Evolutionary conservation across 2,329 filamentous ascomycete species (phyloP).

Genomic region (Fusarium coicis): DNA sequence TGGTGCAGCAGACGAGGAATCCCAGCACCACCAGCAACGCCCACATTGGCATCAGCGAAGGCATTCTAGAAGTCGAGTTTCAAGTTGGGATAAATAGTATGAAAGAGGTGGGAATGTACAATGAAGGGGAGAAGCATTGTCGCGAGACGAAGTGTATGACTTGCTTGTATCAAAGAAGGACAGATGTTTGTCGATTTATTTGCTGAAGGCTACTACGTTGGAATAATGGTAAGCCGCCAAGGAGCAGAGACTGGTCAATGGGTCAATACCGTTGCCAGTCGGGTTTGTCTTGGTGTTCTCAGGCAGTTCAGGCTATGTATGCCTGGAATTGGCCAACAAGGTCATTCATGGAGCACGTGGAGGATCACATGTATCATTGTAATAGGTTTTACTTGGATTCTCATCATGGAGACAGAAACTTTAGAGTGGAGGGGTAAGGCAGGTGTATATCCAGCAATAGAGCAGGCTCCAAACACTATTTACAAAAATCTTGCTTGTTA

Average conservation of each 20-base stretch:
- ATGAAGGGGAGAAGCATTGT: conserved; percentile 4
- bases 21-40: conserved; percentile 42
- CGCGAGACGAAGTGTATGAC: not conserved
- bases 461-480: conserved; percentile 18
- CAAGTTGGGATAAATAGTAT: conserved; percentile 11
- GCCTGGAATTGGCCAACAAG: conserved; percentile 12
- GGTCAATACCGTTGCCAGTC: not conserved
- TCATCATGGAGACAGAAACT: conserved; percentile 8
- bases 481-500: not conserved
- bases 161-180: conserved; percentile 13
- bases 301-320: not conserved
- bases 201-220: conserved; percentile 1
- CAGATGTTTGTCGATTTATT: not conserved
- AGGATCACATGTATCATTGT: conserved; percentile 39
- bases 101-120: conserved; percentile 17
- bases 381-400: conserved; percentile 13
- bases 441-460: conserved; percentile 34
- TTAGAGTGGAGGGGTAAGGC: conserved; percentile 21
- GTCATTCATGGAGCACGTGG: conserved; percentile 5
- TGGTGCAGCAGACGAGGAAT: conserved; percentile 62
- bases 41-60: conserved; percentile 48
- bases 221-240: conserved; percentile 4
- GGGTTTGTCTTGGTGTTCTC: not conserved
- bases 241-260: not conserved
- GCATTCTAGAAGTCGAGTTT: conserved; percentile 45